Evolutionary conservation across 2,329 filamentous ascomycete species (phyloP).

Genomic region (Colletotrichum costaricense): DNA sequence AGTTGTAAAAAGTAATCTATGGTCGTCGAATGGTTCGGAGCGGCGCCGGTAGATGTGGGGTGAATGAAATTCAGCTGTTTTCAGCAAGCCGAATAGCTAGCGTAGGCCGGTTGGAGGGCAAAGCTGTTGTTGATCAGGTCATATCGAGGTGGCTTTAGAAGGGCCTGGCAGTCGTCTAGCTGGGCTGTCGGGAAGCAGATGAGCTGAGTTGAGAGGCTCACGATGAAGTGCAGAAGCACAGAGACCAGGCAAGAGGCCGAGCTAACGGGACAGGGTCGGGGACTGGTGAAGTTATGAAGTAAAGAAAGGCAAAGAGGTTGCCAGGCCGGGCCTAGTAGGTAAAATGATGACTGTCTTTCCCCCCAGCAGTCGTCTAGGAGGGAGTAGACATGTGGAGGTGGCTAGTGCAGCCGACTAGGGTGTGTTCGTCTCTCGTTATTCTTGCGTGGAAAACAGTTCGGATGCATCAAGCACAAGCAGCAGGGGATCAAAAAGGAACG

Average conservation of each 20-base stretch:
- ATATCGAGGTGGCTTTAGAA: conserved; percentile 17
- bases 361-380: conserved; percentile 17
- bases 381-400: conserved; percentile 34
- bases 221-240: conserved; percentile 30
- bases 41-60: neutral
- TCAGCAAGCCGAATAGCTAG: conserved; percentile 6
- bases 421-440: conserved; percentile 29
- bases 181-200: neutral
- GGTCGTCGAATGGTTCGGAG: neutral
- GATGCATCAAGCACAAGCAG: conserved; percentile 33
- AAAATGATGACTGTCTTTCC: conserved; percentile 31
- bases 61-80: neutral
- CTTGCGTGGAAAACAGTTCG: conserved; percentile 30
- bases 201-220: neutral
- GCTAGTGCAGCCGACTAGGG: conserved; percentile 30
- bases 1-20: neutral
- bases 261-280: conserved; percentile 27
- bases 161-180: neutral
- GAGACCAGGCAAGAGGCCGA: conserved; percentile 19
- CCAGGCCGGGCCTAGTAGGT: conserved; percentile 24
- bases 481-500: conserved; percentile 30
- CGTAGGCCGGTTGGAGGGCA: conserved; percentile 10
- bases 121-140: conserved; percentile 9
- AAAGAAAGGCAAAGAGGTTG: conserved; percentile 30
- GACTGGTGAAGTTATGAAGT: conserved; percentile 34